These are phyloP conservation scores for Acacia crassicarpa DNA, from an alignment of 306 rosid species.

Conservation along the genomic window DNA sequence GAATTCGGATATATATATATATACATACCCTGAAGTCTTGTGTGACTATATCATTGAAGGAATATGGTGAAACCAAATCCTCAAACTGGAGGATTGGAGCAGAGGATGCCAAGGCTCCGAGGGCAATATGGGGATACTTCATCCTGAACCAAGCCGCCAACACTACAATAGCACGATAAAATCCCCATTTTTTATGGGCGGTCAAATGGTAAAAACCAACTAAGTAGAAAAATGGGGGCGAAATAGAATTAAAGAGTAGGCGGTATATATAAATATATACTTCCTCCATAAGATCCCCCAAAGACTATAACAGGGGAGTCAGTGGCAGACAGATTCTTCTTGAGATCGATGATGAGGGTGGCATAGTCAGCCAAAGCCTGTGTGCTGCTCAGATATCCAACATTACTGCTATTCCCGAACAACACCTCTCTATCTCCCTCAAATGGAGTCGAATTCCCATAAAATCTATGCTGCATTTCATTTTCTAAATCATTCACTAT, in stretches of 20 bases:
- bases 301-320: constrained; percentile 84
- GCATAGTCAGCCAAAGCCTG: constrained; percentile 95
- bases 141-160: constrained; percentile 90
- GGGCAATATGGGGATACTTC: constrained; percentile 82
- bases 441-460: constrained; percentile 84
- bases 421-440: constrained; percentile 59
- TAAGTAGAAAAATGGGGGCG: neutral
- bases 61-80: constrained; percentile 61
- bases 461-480: constrained; percentile 73
- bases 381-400: constrained; percentile 72
- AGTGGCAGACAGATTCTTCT: constrained; percentile 65
- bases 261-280: constrained; percentile 26
- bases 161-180: constrained; percentile 43
- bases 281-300: constrained; percentile 99
- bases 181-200: neutral
- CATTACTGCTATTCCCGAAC: constrained; percentile 51
- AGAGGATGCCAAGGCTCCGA: constrained; percentile 92
- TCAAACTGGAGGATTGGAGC: constrained; percentile 78
- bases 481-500: neutral
- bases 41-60: constrained; percentile 52
- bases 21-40: constrained; percentile 53
- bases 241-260: neutral
- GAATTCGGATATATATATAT: neutral
- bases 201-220: neutral
- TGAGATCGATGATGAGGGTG: constrained; percentile 63